These are phyloP conservation scores for Calonectria montana DNA, from an alignment of 2,329 filamentous ascomycete genomes.

Conservation along the genomic window DNA sequence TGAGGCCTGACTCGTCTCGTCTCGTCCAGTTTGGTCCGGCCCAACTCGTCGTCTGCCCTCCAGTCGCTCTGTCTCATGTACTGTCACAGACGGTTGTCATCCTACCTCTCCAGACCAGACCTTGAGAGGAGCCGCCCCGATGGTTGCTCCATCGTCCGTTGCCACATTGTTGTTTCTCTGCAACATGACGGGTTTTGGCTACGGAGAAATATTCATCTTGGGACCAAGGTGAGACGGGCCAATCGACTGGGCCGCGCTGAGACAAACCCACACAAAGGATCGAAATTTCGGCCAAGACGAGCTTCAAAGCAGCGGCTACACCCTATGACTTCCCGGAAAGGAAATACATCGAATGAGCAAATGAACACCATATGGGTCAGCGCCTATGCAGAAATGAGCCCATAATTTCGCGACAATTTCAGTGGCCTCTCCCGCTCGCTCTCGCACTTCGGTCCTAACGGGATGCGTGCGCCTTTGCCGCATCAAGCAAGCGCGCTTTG, in stretches of 20 bases:
- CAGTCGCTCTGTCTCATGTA: conserved; percentile 1
- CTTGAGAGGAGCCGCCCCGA: neutral
- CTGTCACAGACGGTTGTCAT: conserved; percentile 5
- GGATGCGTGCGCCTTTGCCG: neutral
- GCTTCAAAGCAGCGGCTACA: neutral
- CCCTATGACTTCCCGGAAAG: neutral
- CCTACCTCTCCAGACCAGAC: neutral
- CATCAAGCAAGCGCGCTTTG: neutral
- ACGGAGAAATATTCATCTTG: neutral
- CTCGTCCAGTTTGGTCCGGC: conserved; percentile 8
- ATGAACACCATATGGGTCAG: neutral
- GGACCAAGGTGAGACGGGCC: neutral
- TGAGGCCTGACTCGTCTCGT: conserved; percentile 18
- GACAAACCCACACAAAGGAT: neutral
- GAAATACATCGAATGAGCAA: neutral
- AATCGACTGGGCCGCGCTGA: neutral
- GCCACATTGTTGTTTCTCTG: neutral
- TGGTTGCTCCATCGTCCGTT: neutral
- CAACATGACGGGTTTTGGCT: neutral
- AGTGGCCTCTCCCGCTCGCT: neutral
- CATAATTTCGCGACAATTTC: neutral
- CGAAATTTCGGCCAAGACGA: neutral
- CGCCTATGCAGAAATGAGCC: neutral
- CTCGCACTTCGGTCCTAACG: neutral
- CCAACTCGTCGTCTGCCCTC: conserved; percentile 1